These are phyloP conservation scores for Tolypocladium tropicale DNA, from an alignment of 2,329 filamentous ascomycete species.

Conservation along the genomic window DNA sequence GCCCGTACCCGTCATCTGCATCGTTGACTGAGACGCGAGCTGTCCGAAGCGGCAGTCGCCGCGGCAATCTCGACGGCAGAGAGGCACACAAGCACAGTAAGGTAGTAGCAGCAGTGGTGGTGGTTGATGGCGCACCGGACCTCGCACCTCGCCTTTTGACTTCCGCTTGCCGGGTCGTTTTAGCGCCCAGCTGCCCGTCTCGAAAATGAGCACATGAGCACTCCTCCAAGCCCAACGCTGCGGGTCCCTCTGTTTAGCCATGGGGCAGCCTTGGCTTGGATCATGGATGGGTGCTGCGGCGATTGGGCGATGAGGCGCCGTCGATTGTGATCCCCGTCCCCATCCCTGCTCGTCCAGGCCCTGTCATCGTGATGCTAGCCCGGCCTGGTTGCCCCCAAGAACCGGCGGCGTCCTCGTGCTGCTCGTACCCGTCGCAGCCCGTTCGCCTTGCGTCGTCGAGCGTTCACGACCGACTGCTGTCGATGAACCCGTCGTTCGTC, in stretches of 20 bases:
- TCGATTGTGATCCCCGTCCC: not conserved
- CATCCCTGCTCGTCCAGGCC: not conserved
- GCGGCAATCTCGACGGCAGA: not conserved
- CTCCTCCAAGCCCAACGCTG: conserved; percentile 24
- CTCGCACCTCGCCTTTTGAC: not conserved
- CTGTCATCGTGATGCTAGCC: not conserved
- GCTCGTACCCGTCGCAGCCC: not conserved
- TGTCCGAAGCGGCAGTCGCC: not conserved
- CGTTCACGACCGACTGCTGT: not conserved
- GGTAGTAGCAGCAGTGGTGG: not conserved
- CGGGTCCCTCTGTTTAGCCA: conserved; percentile 15
- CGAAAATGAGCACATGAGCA: conserved; percentile 37
- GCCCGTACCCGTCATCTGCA: not conserved
- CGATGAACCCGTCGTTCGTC: not conserved
- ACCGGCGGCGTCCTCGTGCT: not conserved
- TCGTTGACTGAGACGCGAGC: not conserved
- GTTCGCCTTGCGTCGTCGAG: not conserved
- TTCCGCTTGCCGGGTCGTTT: conserved; percentile 15
- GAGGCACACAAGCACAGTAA: not conserved
- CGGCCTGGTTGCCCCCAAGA: not conserved
- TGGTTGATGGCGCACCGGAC: not conserved
- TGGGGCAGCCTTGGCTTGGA: not conserved
- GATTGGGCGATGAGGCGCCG: not conserved
- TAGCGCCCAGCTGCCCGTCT: conserved; percentile 30
- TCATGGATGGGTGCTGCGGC: not conserved